Evolutionary conservation across 2,329 filamentous ascomycete genomes (phyloP), one percentile per base, ranked within the genome.

Genomic region (Allantophomopsis lycopodina): DNA sequence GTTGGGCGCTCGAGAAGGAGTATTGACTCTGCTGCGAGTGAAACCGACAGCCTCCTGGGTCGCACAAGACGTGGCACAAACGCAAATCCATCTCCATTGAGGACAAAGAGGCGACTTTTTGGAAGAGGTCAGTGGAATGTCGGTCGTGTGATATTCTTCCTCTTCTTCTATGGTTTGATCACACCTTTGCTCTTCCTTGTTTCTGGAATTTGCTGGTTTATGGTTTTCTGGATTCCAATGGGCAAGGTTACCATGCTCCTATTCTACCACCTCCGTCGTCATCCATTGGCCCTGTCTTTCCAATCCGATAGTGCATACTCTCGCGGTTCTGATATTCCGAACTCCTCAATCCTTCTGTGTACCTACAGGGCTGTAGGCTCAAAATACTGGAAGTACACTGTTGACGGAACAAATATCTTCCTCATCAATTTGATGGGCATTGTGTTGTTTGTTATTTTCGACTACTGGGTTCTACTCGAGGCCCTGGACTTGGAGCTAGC

Each of bases 151-250:
- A 79, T 96, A 53, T 98, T 95, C 69, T 98, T 95, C 64, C 54
- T 87, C 46, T 89, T 93, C 66, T 98, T 96, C 66, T 96, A 95
- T 63, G 84, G 86, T 50, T 66, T 96, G 43, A 79, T 98, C 47
- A 86, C 83, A 3, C 91, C 91, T 2, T 74, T 83, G 15, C 71
- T 96, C 47, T 79, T 96, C 49, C 53, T 94, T 34, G 87, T 91
- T 30, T 94, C 87, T 7, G 76, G 74, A 18, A 73, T 94, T 43
- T 98, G 91, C 63, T 98, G 89, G 88, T 80, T 98, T 54, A 61
- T 96, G 48, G 91, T 98, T 42, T 98, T 98, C 64, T 88, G 79
- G 68, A 98, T 98, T 40, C 93, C 91, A 7, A 98, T 98, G 91
- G 93, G 88, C 51, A 94, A 93, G 57, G 84, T 94, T 32, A 94